Evolutionary conservation across 1,284 basidiomycete species (phyloP), one percentile per base, ranked within the genome.

Genomic region (Takashimella tepidaria): DNA sequence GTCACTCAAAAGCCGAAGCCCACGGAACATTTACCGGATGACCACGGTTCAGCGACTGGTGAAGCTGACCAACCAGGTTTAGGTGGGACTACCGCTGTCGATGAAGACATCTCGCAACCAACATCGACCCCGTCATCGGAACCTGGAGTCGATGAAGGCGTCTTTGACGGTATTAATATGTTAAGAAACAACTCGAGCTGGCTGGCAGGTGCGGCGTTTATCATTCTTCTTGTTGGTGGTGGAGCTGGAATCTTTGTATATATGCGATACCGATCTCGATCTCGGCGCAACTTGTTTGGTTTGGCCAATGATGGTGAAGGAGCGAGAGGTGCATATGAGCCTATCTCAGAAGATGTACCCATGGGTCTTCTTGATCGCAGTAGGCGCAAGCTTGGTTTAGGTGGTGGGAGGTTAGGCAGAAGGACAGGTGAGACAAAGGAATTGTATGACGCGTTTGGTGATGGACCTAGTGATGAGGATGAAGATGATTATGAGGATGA

Each of bases 401-500:
- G 71, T 49, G 74, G 79, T 23, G 59, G 80, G 81, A 46, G 40
- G 23, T n/a, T n/a, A n/a, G n/a, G n/a, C n/a, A n/a, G n/a, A n/a
- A 54, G 53, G 19, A 85, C 87, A 41, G 49, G 44, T 19, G 64
- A 68, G 45, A 62, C 61, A 26, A 89, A 87, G 76, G 91, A 93
- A 71, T 69, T 93, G 53, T 93, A 93, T 66, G 91, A 93, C 74
- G 90, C 91, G 13, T 93, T 93, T 75, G 90, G 89, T 20, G 89
- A 91, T 64, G 73, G 70, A 22, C 70, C 70, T 16, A 67, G 66
- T 41, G 71, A 73, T 49, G 67, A 68, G 12, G 69, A 68, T 4
- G 69, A 66, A 21, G 64, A 61, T 10, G 70, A 63, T 23, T 54
- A 49, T 12, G 56, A 51, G 8, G 60, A 56, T n/a, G 49, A 41